A percentile compares a stretch with the other conserved stretches of the same genome.
phyloP scores from a whole-genome alignment of 495 filamentous ascomycete species.

The Xylaria longipes region DNA sequence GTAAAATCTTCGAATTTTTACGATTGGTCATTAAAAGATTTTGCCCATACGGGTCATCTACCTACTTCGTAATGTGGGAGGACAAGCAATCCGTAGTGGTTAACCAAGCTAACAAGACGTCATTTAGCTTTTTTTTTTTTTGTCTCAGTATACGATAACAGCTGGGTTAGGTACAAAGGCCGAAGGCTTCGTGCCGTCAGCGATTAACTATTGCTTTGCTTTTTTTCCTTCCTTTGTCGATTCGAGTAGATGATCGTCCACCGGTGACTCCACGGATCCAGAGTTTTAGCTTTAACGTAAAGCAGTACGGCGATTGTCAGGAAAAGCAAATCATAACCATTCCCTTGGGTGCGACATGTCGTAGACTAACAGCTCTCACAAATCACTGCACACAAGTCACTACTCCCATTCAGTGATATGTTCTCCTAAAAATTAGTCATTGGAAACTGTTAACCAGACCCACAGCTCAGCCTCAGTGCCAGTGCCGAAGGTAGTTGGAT shows the following conservation, averaged over 20 bases:
- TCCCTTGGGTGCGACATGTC: neutral
- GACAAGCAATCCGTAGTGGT: too few relatives aligned
- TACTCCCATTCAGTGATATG: neutral
- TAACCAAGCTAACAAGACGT: neutral
- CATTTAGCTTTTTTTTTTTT: too few relatives aligned
- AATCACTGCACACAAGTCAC: neutral
- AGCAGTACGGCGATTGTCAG: too few relatives aligned
- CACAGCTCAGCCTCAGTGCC: neutral
- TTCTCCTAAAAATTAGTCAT: neutral
- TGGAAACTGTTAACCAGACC: neutral
- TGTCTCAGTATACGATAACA: neutral
- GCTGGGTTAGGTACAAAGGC: neutral
- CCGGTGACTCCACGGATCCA: neutral
- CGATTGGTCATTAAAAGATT: slow-evolving; percentile 16
- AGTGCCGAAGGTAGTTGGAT: neutral
- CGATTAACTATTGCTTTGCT: neutral
- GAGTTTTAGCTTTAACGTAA: neutral
- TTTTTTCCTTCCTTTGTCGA: too few relatives aligned
- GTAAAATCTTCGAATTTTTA: slow-evolving; percentile 1
- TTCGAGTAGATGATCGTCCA: neutral
- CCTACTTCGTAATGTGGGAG: neutral
- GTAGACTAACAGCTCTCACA: neutral
- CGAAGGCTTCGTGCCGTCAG: neutral
- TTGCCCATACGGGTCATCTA: neutral
- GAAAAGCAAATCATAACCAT: neutral